Base-by-base conservation (phyloP, 2,329 filamentous ascomycete species). In the Phyllosticta citriasiana region DNA sequence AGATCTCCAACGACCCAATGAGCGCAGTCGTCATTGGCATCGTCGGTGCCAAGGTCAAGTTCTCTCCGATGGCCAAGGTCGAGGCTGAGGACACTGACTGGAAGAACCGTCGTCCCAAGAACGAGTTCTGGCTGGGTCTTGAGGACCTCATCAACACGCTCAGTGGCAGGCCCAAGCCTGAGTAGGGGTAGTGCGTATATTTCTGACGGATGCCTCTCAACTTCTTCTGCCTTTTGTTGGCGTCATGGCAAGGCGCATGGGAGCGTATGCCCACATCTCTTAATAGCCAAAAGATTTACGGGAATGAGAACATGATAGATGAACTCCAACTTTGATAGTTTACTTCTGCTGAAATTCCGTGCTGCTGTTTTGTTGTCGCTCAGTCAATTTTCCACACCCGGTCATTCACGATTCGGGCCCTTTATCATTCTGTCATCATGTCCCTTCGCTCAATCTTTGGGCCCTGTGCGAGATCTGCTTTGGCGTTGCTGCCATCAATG, bases 71-170 rank as follows among this genome's bases (percentile, higher is more conserved):
- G 83, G 82, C 86, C 68, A 82, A 84, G 53, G 82, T 97, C 8
- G 94, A 97, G 78, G 84, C 84, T 66, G 83, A 84, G 25, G 89
- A 92, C 69, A 97, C 94, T 3, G 93, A 99, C 77, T 99, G 94
- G 94, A 84, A 86, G 66, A 91, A 95, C 74, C 82, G 94, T 57
- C 82, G 94, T 57, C 93, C 94, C 55, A 89, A 85, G 76, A 77
- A 85, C 60, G 89, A 94, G 67, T 92, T 91, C 79, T 99, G 94
- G 94, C 79, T 89, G 68, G 81, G 80, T 57, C 79, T 96, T 73
- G 89, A 91, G 75, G 81, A 87, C 57, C 84, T 91, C 27, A 92
- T 96, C 2, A 89, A 99, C 72, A 87, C 91, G 35, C 77, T 99
- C 33, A 89, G 88, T 57, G 93, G 91, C 2, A 81, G 91, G 63